Conservation (phyloP, 2,329 filamentous ascomycete species). For the Cladosporium oxysporum region DNA sequence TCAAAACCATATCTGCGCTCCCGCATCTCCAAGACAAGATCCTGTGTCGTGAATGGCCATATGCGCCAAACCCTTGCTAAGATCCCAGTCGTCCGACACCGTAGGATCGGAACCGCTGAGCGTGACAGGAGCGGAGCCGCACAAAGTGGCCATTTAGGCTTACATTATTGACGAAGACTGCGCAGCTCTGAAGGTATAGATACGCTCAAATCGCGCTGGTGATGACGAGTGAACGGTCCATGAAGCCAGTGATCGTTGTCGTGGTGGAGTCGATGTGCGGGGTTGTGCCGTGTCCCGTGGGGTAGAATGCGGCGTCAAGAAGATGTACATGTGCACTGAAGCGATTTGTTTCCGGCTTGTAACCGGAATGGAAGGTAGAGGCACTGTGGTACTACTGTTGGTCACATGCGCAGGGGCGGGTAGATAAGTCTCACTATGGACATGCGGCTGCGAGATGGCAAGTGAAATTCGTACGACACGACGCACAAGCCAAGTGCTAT, state of each 20-base stretch:
- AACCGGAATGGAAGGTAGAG: conserved; percentile 15
- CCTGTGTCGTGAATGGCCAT: neutral
- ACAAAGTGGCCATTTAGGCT: neutral
- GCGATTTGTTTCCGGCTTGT: conserved; percentile 17
- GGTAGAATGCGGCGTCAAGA: neutral
- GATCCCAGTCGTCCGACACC: neutral
- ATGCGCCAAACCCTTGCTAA: neutral
- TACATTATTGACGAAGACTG: neutral
- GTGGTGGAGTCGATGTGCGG: neutral
- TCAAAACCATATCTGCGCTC: neutral
- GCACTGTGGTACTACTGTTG: neutral
- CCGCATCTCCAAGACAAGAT: neutral
- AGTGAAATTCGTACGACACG: neutral
- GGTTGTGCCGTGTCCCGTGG: neutral
- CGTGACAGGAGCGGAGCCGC: neutral
- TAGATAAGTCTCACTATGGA: neutral
- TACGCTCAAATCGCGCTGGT: neutral
- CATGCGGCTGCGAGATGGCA: neutral
- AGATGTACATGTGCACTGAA: neutral
- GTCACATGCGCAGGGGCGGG: neutral
- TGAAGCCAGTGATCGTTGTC: neutral
- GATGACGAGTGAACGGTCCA: neutral
- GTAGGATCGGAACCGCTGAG: neutral
- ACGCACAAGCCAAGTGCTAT: neutral
- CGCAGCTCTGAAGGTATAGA: neutral